Evolutionary conservation across 441 rosid genomes (phyloP).

Genomic region (Adansonia rubrostipa): DNA sequence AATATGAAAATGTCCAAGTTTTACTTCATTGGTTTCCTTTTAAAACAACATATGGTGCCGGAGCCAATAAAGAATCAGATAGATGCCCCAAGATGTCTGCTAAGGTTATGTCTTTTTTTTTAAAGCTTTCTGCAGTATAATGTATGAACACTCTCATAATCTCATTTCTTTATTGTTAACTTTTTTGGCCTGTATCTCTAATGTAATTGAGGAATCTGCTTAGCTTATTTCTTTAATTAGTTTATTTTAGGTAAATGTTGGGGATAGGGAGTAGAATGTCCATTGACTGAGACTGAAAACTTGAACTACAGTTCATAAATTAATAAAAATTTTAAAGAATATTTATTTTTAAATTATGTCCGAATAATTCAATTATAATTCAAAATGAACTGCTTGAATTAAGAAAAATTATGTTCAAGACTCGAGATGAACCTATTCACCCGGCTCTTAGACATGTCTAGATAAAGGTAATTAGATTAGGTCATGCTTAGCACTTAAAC

Average conservation of each 20-base stretch:
- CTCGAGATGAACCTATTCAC: too few relatives aligned
- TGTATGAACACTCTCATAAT: not conserved
- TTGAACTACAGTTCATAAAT: too few relatives aligned
- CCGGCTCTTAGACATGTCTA: too few relatives aligned
- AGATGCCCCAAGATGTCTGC: not conserved
- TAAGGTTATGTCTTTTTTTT: not conserved
- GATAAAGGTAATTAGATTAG: slow-evolving; percentile 17
- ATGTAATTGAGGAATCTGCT: not conserved
- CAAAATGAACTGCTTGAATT: too few relatives aligned
- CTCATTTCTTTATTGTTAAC: not conserved
- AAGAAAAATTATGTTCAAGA: too few relatives aligned
- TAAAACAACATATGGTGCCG: too few relatives aligned
- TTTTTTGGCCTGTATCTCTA: not conserved
- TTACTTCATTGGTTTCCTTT: not conserved
- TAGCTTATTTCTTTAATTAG: not conserved
- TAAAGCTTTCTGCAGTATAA: not conserved
- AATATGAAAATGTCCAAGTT: slow-evolving; percentile 19
- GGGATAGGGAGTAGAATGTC: not conserved
- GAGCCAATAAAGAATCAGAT: too few relatives aligned
- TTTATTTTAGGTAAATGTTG: not conserved
- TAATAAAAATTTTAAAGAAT: too few relatives aligned
- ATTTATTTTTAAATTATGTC: too few relatives aligned
- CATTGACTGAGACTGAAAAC: too few relatives aligned
- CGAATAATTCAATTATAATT: too few relatives aligned
- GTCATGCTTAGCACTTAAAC: slow-evolving; percentile 35